These are phyloP conservation scores for Neoboletus brunneissimus DNA, from an alignment of 768 basidiomycete genomes.

Conservation along the genomic window DNA sequence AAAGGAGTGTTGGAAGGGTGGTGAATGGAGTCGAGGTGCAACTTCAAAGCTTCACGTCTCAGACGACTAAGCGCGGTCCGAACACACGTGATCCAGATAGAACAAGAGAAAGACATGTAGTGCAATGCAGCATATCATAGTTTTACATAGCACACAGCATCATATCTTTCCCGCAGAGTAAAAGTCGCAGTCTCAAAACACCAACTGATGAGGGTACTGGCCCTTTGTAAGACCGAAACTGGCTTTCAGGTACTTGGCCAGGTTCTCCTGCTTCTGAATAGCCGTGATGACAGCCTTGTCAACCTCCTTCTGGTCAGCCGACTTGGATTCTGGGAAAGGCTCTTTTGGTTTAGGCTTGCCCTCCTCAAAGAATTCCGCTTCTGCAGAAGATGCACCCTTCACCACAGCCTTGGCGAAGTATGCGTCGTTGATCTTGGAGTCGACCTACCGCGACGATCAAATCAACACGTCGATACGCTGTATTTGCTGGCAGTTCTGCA, in stretches of 20 bases:
- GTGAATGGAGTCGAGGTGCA: neutral
- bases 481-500: neutral
- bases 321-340: conserved; percentile 81
- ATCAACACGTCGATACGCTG: neutral
- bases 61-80: no score
- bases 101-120: conserved; percentile 16
- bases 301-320: conserved; percentile 86
- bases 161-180: conserved; percentile 18
- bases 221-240: conserved; percentile 95
- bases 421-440: conserved; percentile 88
- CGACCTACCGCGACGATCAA: conserved; percentile 48
- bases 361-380: conserved; percentile 95
- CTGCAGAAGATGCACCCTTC: conserved; percentile 75
- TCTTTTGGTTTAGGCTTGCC: conserved; percentile 91
- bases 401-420: conserved; percentile 84
- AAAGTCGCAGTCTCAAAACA: conserved; percentile 56
- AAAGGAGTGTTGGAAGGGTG: conserved; percentile 2
- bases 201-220: conserved; percentile 93
- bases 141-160: conserved; percentile 18
- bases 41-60: no score
- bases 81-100: conserved; percentile 14
- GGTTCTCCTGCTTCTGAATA: conserved; percentile 87
- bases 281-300: conserved; percentile 78
- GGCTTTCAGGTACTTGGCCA: conserved; percentile 90
- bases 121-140: conserved; percentile 26